Base-by-base conservation (phyloP, 768 basidiomycete species). In the Mycena crocata region DNA sequence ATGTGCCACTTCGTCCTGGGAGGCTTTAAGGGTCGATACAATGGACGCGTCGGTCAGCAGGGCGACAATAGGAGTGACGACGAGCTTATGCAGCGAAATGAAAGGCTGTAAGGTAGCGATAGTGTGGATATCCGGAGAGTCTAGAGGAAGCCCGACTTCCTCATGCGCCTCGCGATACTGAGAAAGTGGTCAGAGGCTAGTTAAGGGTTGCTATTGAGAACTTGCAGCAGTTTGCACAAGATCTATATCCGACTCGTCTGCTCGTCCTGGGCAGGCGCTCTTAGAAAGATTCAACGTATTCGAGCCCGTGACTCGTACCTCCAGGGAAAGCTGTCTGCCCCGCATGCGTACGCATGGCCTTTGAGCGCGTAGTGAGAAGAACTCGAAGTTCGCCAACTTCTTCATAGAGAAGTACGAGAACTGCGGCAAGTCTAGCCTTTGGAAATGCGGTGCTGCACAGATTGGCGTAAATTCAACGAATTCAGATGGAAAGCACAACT, bases 261-360 rank as follows among this genome's bases (percentile, higher is more conserved):
- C 83, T 72, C 90, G n/a, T n/a, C n/a, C n/a, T n/a, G n/a, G n/a
- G n/a, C n/a, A n/a, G n/a, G n/a, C n/a, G n/a, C n/a, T n/a, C n/a
- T n/a, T n/a, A n/a, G n/a, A n/a, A n/a, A n/a, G n/a, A n/a, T n/a
- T n/a, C n/a, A n/a, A n/a, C n/a, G n/a, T n/a, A n/a, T n/a, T n/a
- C n/a, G n/a, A n/a, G n/a, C n/a, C n/a, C n/a, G n/a, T n/a, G n/a
- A n/a, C n/a, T n/a, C n/a, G n/a, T 93, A 4, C 94, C 94, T 19
- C 94, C 94, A 0, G 94, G 94, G 0, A 95, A 76, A 1, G 94
- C 93, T 5, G 93, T 93, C 74, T 94, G 90, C 21, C 92, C 93
- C 5, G 93, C 89, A 76, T 94, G 93, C 0, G 90, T 87, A 31
- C 92, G 82, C 14, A 94, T 82, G 3, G 80, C 74, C 76, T 92